Conservation (phyloP, 1,284 basidiomycete genomes). For the Apiotrichum akiyoshidainum region DNA sequence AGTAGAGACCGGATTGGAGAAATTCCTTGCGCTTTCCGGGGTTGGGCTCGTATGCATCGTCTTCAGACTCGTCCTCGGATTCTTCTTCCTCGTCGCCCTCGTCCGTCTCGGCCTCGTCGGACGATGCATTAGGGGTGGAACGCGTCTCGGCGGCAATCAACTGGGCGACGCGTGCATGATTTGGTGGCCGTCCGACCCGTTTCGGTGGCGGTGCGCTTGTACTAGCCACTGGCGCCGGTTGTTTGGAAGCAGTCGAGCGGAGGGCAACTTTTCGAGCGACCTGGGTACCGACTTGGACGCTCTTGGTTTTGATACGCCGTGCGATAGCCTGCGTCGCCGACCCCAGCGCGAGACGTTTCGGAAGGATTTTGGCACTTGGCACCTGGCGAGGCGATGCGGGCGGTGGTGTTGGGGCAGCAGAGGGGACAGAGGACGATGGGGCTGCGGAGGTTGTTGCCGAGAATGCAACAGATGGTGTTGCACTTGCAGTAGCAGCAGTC, state of each 20-base stretch:
- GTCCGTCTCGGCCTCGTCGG: not conserved
- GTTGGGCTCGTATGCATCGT: conserved; percentile 1
- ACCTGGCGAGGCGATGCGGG: not conserved
- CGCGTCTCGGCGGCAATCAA: no score
- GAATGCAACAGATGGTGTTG: not conserved
- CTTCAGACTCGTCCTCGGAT: not conserved
- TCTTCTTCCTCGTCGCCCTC: not conserved
- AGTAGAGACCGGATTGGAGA: conserved; percentile 42
- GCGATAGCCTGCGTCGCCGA: not conserved
- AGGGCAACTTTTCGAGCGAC: conserved; percentile 13
- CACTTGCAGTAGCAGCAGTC: not conserved
- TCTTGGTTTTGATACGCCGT: conserved; percentile 11
- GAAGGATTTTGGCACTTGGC: not conserved
- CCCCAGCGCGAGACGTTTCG: conserved; percentile 10
- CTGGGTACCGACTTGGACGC: conserved; percentile 1
- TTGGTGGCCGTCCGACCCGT: not conserved
- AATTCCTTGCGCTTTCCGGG: conserved; percentile 34
- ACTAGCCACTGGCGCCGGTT: not conserved
- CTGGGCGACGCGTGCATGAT: not conserved
- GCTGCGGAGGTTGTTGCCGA: not conserved
- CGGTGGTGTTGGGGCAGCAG: not conserved
- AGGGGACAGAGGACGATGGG: not conserved
- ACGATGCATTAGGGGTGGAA: no score
- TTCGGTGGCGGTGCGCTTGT: no score
- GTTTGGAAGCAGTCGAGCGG: conserved; percentile 5